phyloP scores from a whole-genome alignment of 2,329 filamentous ascomycete species.

The Chaetothyriales sp. region DNA sequence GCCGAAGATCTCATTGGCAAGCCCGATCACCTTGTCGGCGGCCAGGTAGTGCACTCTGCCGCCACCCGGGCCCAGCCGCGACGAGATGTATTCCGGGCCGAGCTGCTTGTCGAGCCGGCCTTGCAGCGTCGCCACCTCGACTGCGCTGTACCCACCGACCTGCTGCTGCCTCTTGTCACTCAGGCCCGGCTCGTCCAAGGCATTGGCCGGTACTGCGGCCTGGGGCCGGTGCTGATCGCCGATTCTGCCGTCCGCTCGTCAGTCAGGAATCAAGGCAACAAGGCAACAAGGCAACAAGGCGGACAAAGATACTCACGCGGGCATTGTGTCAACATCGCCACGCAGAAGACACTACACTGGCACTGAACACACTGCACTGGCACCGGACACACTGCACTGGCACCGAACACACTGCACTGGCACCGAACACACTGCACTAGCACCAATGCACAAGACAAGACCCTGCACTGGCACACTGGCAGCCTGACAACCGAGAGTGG shows the following conservation, averaged over 20 bases:
- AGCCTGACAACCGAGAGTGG: too few species aligned
- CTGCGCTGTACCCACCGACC: constrained; percentile 72
- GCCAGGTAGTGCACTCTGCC: constrained; percentile 84
- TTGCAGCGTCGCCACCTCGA: constrained; percentile 78
- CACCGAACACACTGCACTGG: background rate
- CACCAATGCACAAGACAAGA: too few species aligned
- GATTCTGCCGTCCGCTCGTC: constrained; percentile 6
- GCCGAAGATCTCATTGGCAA: constrained; percentile 89
- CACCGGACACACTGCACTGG: background rate
- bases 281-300: background rate
- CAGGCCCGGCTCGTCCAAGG: constrained; percentile 48
- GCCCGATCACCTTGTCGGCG: constrained; percentile 91
- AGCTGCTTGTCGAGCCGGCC: constrained; percentile 80
- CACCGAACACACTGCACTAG: background rate
- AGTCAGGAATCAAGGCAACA: background rate
- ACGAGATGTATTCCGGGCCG: constrained; percentile 89
- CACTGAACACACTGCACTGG: background rate
- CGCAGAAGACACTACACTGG: background rate
- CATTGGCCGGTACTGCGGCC: constrained; percentile 42
- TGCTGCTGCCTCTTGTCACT: constrained; percentile 40
- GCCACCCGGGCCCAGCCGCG: constrained; percentile 67
- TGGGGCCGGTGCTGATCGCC: constrained; percentile 19
- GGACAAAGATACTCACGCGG: background rate
- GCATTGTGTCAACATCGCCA: constrained; percentile 2
- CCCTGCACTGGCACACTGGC: background rate